Evolutionary conservation across 2,329 filamentous ascomycete genomes (phyloP), one percentile per base, ranked within the genome.

Genomic region (Bipolaris cookei): DNA sequence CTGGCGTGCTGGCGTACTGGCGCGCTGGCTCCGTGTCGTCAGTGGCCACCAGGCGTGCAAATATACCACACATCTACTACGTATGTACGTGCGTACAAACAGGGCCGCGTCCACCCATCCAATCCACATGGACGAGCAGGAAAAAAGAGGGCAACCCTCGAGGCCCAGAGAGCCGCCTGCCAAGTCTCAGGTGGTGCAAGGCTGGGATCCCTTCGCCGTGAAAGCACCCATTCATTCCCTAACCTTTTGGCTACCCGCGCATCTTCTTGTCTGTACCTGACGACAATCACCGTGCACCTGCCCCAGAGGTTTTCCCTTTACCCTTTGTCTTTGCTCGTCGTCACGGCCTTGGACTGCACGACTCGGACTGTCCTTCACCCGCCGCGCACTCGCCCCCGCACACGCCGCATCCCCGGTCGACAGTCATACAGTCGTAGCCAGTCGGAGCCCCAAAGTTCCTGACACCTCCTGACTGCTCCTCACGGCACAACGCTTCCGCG

Each of bases 401-500:
- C 50, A 58, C 55, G 51, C 55, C 55, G 50, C 55, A 45, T 54
- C 47, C 51, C 55, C 55, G 34, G 34, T 39, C 55, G 44, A 44
- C 44, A 45, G 50, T 54, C 50, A 49, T 28, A 39, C 39, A 49
- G 28, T 16, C 43, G 8, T n/a, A 32, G 8, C 43, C 54, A 32
- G 28, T 35, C 34, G 43, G 32, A 20, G 37, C 18, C 41, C 23
- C 37, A 23, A 37, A 34, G 23, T 38, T 39, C 47, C 38, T 44
- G 53, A 32, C 46, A 41, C 56, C 54, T 48, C 47, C 50, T 62
- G 46, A 54, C 38, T 45, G 35, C 44, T 53, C 54, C 41, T 44
- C 58, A 42, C 56, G 44, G 58, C 34, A 38, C 42, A 35, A 30
- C 46, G 49, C 38, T 28, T n/a, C 61, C 62, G 58, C 61, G 53